Evolutionary conservation across 2,329 filamentous ascomycete species (phyloP).

Genomic region (Pestalotiopsis sp.): DNA sequence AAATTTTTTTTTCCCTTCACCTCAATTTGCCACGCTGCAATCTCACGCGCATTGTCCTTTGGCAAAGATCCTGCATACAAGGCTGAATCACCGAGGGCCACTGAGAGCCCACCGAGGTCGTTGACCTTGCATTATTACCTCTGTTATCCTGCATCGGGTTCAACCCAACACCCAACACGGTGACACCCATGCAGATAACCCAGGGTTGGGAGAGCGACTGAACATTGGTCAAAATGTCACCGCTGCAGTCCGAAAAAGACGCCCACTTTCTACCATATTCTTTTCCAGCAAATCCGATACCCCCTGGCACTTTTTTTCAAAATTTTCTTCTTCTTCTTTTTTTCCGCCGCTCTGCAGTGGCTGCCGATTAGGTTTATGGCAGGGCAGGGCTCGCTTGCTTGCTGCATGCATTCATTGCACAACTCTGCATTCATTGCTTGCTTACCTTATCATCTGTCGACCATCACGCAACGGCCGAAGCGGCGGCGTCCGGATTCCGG

Average conservation of each 20-base stretch:
- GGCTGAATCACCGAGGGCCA: slow-evolving; percentile 1
- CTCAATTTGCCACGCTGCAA: neutral
- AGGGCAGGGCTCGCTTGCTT: neutral
- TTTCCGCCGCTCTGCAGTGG: neutral
- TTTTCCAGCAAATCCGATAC: neutral
- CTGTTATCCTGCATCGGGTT: neutral
- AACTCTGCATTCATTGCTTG: neutral
- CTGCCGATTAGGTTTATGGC: neutral
- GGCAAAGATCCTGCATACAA: neutral
- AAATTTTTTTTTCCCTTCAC: slow-evolving; percentile 9
- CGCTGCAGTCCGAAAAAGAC: neutral
- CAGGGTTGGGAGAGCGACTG: neutral
- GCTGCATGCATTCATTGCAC: neutral
- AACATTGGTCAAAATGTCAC: neutral
- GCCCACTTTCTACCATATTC: neutral
- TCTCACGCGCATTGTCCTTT: neutral
- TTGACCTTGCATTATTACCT: slow-evolving; percentile 1
- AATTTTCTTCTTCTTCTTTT: too few species aligned
- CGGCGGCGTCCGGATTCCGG: neutral
- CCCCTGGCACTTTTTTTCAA: neutral
- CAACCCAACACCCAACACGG: neutral
- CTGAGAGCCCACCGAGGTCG: neutral
- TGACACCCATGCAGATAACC: neutral
- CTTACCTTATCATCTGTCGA: neutral
- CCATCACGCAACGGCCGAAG: neutral